Evolutionary conservation across 257 asterid species (phyloP), one percentile per base, ranked within the genome.

Genomic region (Solanum virginianum): DNA sequence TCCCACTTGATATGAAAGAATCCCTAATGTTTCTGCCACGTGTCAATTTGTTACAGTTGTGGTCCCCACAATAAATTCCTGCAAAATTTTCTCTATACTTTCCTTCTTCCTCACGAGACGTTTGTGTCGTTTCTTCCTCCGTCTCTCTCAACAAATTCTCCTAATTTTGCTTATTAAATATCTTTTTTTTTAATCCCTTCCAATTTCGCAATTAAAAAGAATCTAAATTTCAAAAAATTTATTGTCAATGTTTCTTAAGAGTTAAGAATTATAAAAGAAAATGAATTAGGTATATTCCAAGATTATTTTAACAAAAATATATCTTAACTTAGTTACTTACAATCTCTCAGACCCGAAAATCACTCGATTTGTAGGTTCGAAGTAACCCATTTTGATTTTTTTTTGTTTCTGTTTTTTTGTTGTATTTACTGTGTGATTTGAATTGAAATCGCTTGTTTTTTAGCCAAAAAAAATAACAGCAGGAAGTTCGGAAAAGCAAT

Each of bases 291-390:
- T 75, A 60, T 59, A 80, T 26, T 84, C 84, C 72, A 80, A 82
- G 55, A 45, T 69, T 69, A 7, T 45, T 45, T 87, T 59, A 10
- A 11, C 6, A 0, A 5, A 4, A 59, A 47, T 22, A 56, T 84
- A 84, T 84, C 77, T 68, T 43, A 36, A 74, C 55, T 74, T 74
- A 13, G 14, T 51, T 22, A 75, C 43, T 45, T 15, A 92, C 89
- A 83, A 84, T 89, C 80, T 45, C 80, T 66, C 90, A 89, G 95
- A 93, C 89, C 94, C 92, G 91, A 85, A 87, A 88, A 84, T 87
- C 56, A 84, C 93, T 88, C 90, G 65, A 36, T 65, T 24, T 79
- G 83, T 20, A 57, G 41, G 36, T 53, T 80, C 32, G 41, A 83
- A 75, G 82, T 81, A 56, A 36, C 70, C 59, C 85, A 65, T 54